Evolutionary conservation across 192 early-diverging fungal genomes (phyloP).

Genomic region (Entomortierella parvispora): DNA sequence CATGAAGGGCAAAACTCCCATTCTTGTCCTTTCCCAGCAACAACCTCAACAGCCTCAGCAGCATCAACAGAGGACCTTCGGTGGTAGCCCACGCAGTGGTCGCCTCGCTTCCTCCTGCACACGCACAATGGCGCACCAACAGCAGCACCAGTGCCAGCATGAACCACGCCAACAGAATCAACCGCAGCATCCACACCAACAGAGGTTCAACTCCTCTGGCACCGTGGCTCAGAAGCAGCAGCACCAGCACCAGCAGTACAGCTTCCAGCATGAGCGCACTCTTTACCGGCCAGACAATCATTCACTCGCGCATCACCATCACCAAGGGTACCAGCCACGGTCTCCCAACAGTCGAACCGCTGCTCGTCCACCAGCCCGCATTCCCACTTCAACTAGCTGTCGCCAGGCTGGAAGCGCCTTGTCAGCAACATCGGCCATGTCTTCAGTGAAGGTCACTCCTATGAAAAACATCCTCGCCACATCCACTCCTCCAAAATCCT

Average conservation of each 20-base stretch:
- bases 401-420: not conserved
- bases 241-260: slow-evolving; percentile 21
- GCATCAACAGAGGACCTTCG: slow-evolving; percentile 8
- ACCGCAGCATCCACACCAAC: not conserved
- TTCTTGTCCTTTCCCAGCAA: slow-evolving; percentile 28
- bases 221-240: slow-evolving; percentile 24
- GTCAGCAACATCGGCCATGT: not conserved
- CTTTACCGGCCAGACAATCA: not conserved
- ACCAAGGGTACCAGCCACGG: not conserved
- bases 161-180: slow-evolving; percentile 13
- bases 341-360: not conserved
- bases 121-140: not conserved
- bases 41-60: slow-evolving; percentile 5
- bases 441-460: not conserved
- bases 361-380: not conserved
- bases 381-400: no score
- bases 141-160: slow-evolving; percentile 7
- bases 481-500: not conserved
- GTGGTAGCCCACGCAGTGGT: not conserved
- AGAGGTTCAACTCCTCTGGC: slow-evolving; percentile 2
- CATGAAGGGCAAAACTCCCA: slow-evolving; percentile 38
- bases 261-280: slow-evolving; percentile 4
- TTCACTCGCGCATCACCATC: slow-evolving; percentile 1
- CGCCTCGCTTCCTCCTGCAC: not conserved
- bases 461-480: not conserved